phyloP scores from a whole-genome alignment of 495 filamentous ascomycete species.

The Neurospora pannonica region DNA sequence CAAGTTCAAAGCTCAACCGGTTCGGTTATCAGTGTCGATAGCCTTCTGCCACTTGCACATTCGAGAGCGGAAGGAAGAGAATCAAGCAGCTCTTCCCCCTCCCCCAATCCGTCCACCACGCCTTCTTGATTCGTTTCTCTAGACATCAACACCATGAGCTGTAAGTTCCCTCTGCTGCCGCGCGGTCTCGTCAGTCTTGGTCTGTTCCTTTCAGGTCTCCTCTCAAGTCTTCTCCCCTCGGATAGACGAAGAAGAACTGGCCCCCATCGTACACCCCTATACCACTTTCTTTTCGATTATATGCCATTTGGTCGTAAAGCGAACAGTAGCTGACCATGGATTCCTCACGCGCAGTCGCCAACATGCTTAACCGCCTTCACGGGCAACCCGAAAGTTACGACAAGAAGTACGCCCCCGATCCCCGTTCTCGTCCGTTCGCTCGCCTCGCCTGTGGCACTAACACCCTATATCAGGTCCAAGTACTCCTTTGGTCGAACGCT shows the following conservation, averaged over 20 bases:
- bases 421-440: neutral
- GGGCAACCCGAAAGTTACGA: conserved; percentile 98
- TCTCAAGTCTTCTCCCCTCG: neutral
- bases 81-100: neutral
- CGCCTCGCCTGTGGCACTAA: conserved; percentile 4
- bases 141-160: conserved; percentile 28
- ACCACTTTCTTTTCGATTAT: neutral
- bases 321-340: conserved; percentile 6
- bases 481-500: conserved; percentile 91
- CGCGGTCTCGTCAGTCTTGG: conserved; percentile 13
- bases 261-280: neutral
- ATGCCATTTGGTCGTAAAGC: neutral
- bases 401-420: conserved; percentile 61
- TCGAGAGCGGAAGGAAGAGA: conserved; percentile 4
- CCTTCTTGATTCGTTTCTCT: conserved; percentile 2
- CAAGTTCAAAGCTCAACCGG: neutral
- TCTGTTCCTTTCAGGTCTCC: conserved; percentile 10
- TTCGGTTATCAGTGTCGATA: conserved; percentile 1
- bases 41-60: neutral
- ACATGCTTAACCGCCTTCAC: conserved; percentile 94
- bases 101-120: neutral
- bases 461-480: conserved; percentile 47
- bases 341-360: conserved; percentile 51
- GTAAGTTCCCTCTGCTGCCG: conserved; percentile 23
- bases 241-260: neutral